Evolutionary conservation across 2,329 filamentous ascomycete species (phyloP), one percentile per base, ranked within the genome.

Genomic region (Penicillium italicum): DNA sequence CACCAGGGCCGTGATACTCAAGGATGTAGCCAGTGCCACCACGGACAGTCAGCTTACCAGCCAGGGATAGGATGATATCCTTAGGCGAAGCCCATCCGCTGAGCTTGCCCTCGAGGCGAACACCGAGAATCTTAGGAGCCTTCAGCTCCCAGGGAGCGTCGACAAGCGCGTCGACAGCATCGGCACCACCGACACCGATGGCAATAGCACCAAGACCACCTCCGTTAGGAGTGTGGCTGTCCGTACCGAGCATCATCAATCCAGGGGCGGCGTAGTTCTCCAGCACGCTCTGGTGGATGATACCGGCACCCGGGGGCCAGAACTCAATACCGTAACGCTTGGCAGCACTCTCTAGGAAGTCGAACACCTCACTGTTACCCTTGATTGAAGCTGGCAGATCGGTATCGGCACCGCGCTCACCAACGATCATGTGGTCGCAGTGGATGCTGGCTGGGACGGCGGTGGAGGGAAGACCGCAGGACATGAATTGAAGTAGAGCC

Each of bases 381-480:
- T 87, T 82, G 60, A 99, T 95, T 40, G 91, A 94, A 31, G 87
- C 85, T 28, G 88, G 84, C 59, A 99, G 77, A 77, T 99, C 94
- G 24, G 85, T 83, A 67, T 93, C 87, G 34, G 93, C 94, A 56
- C 94, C 94, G 71, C 87, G 89, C 76, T 95, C 88, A 54, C 93
- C 94, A 30, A 97, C 93, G 77, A 99, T 97, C 86, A 99, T 87
- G 75, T 99, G 94, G 78, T 99, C 94, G 77, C 94, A 99, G 79
- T 99, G 94, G 66, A 97, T 97, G 74, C 92, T 97, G 46, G 94
- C 93, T 11, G 94, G 94, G 47, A 99, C 93, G 10, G 92, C 92
- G 2, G 94, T 96, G 57, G 85, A 85, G 28, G 88, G 89, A 51
- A 99, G 82, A 53, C 91, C 90, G 75, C 94, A 99, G 28, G 90